Evolutionary conservation across 208 protist genomes (phyloP).

Genomic region (Trypanosoma platydactyli): DNA sequence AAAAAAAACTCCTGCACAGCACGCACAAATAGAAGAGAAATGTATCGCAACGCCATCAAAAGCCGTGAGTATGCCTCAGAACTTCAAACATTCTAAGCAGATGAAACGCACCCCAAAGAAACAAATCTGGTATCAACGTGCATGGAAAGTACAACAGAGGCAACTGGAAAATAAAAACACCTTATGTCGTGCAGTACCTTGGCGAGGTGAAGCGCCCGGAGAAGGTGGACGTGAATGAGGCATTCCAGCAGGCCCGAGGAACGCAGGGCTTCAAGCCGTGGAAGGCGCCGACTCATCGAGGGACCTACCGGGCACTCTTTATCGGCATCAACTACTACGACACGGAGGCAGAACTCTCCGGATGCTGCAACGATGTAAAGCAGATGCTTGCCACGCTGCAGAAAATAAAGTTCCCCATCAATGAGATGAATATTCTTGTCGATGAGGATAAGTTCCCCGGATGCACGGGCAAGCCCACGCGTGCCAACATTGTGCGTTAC

Average conservation of each 20-base stretch:
- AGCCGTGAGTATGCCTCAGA: no score
- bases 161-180: no score
- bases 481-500: constrained; percentile 67
- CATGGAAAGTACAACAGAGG: no score
- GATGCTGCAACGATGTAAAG: constrained; percentile 75
- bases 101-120: no score
- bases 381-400: constrained; percentile 62
- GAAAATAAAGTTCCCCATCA: constrained; percentile 44
- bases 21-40: no score
- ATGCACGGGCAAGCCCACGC: constrained; percentile 43
- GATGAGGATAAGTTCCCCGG: constrained; percentile 57
- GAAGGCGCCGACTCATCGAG: constrained; percentile 25
- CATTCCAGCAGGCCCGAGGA: constrained; percentile 42
- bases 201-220: constrained; percentile 38
- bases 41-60: no score
- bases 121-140: no score
- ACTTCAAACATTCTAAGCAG: no score
- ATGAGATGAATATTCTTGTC: constrained; percentile 65
- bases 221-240: constrained; percentile 41
- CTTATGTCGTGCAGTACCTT: constrained; percentile 59
- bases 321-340: constrained; percentile 85
- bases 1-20: no score
- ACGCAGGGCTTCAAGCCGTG: constrained; percentile 40
- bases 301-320: constrained; percentile 51
- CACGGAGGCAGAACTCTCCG: constrained; percentile 50